Evolutionary conservation across 495 filamentous ascomycete genomes (phyloP).

Genomic region (Alectoria sarmentosa): DNA sequence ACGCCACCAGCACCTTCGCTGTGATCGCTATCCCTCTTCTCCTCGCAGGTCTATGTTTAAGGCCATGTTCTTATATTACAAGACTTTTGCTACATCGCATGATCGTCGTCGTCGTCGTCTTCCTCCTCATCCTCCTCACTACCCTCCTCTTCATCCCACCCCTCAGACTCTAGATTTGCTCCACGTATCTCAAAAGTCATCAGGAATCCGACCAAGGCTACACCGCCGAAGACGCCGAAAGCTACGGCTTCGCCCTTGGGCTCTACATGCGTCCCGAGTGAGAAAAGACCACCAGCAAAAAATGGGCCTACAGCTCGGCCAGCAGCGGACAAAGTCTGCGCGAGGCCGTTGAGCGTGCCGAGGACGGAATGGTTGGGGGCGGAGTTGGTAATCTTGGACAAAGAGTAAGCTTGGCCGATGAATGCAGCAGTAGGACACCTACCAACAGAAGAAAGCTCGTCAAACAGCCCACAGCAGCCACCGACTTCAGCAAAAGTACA

Average conservation of each 20-base stretch:
- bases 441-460: slow-evolving; percentile 84
- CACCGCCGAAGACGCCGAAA: slow-evolving; percentile 75
- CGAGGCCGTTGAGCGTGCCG: slow-evolving; percentile 86
- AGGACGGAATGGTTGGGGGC: slow-evolving; percentile 79
- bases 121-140: slow-evolving; percentile 43
- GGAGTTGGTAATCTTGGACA: slow-evolving; percentile 77
- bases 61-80: background rate
- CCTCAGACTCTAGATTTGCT: slow-evolving; percentile 52
- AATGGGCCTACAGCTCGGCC: slow-evolving; percentile 87
- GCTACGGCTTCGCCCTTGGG: slow-evolving; percentile 79
- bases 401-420: slow-evolving; percentile 4
- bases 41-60: background rate
- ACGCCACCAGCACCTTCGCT: slow-evolving; percentile 24
- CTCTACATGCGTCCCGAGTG: slow-evolving; percentile 56
- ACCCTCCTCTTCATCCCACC: slow-evolving; percentile 51
- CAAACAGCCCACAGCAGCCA: slow-evolving; percentile 79
- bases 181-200: slow-evolving; percentile 65
- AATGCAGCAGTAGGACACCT: slow-evolving; percentile 29
- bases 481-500: slow-evolving; percentile 77
- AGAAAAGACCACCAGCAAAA: slow-evolving; percentile 76
- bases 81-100: slow-evolving; percentile 6
- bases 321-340: slow-evolving; percentile 87
- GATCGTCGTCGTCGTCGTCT: slow-evolving; percentile 44
- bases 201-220: slow-evolving; percentile 69
- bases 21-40: background rate